Conservation (phyloP, 129 eudicot genomes). For the Kitagawia praeruptora region DNA sequence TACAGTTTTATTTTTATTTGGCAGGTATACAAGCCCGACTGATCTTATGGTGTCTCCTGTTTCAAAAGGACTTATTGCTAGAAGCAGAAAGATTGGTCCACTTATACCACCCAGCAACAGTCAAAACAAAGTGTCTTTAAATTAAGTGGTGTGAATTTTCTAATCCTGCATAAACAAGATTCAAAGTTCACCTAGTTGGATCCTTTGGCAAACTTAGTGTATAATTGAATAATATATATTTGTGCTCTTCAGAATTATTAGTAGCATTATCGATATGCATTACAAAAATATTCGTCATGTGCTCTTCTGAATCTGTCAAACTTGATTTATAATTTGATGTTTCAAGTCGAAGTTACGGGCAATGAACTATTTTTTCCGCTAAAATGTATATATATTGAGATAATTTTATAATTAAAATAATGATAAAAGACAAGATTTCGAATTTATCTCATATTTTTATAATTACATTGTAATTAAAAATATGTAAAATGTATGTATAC, state of each 20-base stretch:
- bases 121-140: slow-evolving; percentile 19
- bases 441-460: too few relatives aligned
- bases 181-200: neutral
- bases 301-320: neutral
- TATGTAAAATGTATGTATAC: too few relatives aligned
- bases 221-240: too few relatives aligned
- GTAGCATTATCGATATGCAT: too few relatives aligned
- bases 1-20: neutral
- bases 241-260: too few relatives aligned
- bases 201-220: neutral
- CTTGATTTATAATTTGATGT: neutral
- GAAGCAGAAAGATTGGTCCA: slow-evolving; percentile 32
- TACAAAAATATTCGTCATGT: neutral
- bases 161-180: slow-evolving; percentile 1
- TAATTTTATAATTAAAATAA: too few relatives aligned
- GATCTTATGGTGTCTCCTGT: slow-evolving; percentile 81
- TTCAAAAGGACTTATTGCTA: slow-evolving; percentile 59
- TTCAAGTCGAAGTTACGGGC: neutral
- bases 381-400: too few relatives aligned
- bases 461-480: too few relatives aligned
- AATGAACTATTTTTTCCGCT: too few relatives aligned
- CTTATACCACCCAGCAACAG: slow-evolving; percentile 39
- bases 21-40: slow-evolving; percentile 82
- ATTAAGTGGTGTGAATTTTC: neutral
- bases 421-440: too few relatives aligned